Percentiles rank a stretch among this genome's conserved stretches.
Evolutionary conservation across 768 basidiomycete species (phyloP).

Genomic region (Mycena rebaudengoi): DNA sequence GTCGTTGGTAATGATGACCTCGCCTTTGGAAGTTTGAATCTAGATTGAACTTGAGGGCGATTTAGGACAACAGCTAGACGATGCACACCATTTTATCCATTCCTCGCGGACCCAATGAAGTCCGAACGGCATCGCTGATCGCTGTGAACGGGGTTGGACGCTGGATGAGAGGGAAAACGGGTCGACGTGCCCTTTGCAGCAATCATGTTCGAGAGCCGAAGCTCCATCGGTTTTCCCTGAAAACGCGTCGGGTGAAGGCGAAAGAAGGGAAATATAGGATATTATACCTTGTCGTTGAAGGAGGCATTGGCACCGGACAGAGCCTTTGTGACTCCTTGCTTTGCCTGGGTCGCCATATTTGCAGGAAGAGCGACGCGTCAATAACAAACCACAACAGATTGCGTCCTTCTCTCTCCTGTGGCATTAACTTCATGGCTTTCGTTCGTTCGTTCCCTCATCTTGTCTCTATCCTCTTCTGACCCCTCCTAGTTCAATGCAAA

Average conservation of each 20-base stretch:
- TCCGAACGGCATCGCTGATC: conserved; percentile 96
- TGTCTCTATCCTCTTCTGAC: conserved; percentile 11
- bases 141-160: conserved; percentile 56
- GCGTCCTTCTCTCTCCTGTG: conserved; percentile 26
- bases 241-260: conserved; percentile 24
- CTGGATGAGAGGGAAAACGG: neutral
- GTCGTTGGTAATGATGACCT: conserved; percentile 98
- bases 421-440: conserved; percentile 48
- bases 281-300: conserved; percentile 85
- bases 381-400: conserved; percentile 21
- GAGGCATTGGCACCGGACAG: conserved; percentile 73
- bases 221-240: conserved; percentile 98
- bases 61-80: conserved; percentile 4
- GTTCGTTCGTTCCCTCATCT: conserved; percentile 38
- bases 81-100: conserved; percentile 98
- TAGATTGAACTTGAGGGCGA: conserved; percentile 38
- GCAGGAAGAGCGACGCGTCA: neutral
- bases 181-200: conserved; percentile 86
- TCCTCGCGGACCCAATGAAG: conserved; percentile 94
- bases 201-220: conserved; percentile 96
- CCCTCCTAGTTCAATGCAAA: conserved; percentile 47
- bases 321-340: conserved; percentile 52
- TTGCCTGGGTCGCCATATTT: conserved; percentile 41
- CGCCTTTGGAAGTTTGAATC: conserved; percentile 97
- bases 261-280: conserved; percentile 2